phyloP scores from a whole-genome alignment of 2,329 filamentous ascomycete genomes.

The Metarhizium brunneum region DNA sequence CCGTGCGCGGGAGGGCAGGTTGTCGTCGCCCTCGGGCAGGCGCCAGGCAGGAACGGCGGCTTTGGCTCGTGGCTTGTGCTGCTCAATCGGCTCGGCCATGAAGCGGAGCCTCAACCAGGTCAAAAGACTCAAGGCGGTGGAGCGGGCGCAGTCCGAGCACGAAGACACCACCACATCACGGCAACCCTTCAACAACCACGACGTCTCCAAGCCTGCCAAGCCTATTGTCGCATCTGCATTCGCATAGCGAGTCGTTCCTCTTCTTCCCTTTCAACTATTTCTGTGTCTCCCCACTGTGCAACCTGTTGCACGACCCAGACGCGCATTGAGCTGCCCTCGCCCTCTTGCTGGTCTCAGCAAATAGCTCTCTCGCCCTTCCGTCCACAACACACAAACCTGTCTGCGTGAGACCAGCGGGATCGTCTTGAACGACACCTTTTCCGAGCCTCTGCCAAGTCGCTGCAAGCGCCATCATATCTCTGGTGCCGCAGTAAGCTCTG shows the following conservation, averaged over 20 bases:
- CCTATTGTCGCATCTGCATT: not conserved
- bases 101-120: not conserved
- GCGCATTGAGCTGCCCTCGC: not conserved
- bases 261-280: not conserved
- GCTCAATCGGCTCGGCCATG: not conserved
- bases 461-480: not conserved
- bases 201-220: constrained; percentile 1
- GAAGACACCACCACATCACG: not conserved
- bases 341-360: not conserved
- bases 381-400: not conserved
- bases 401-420: not conserved
- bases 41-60: not conserved
- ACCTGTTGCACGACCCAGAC: not conserved
- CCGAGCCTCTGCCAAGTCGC: not conserved
- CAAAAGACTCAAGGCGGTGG: constrained; percentile 3
- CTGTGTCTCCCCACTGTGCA: not conserved
- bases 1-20: not conserved
- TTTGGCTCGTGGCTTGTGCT: not conserved
- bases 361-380: not conserved
- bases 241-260: constrained; percentile 1
- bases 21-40: not conserved
- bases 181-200: not conserved
- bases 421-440: not conserved
- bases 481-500: not conserved
- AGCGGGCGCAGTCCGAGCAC: not conserved